These are phyloP conservation scores for Thinopyrum elongatum DNA, from an alignment of 176 grass and related monocot species.

Conservation along the genomic window DNA sequence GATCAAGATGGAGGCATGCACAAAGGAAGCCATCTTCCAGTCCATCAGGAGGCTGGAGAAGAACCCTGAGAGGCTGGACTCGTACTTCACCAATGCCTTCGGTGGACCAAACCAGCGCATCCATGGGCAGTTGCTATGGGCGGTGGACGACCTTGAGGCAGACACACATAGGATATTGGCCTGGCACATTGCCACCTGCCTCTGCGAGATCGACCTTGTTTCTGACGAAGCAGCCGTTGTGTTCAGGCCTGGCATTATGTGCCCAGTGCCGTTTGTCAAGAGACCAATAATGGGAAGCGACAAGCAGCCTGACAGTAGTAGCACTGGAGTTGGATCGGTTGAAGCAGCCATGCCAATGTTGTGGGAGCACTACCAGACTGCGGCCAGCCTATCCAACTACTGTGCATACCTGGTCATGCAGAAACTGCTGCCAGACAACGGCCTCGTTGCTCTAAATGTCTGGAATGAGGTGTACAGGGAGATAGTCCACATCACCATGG, in stretches of 20 bases:
- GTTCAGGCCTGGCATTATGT: too few relatives aligned
- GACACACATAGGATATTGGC: slow-evolving; percentile 8
- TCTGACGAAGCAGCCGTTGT: too few relatives aligned
- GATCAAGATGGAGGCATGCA: not conserved
- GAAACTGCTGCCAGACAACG: not conserved
- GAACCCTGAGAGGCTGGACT: not conserved
- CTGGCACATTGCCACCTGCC: slow-evolving; percentile 20
- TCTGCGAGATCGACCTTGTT: not conserved
- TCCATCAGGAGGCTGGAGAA: not conserved
- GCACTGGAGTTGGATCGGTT: too few relatives aligned
- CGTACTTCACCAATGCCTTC: not conserved
- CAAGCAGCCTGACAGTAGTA: too few relatives aligned
- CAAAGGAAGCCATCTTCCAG: not conserved
- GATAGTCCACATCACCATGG: not conserved
- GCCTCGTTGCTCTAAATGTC: not conserved
- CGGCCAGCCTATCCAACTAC: not conserved
- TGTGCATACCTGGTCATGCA: not conserved
- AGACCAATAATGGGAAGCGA: not conserved
- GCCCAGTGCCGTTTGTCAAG: not conserved
- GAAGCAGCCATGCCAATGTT: too few relatives aligned
- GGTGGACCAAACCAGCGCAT: not conserved
- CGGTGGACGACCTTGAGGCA: not conserved
- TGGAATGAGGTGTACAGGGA: rapidly evolving
- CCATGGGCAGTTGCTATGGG: not conserved
- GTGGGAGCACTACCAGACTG: not conserved